Base-by-base conservation (phyloP, 176 grass and related monocot genomes). In the Aegilops bicornis region DNA sequence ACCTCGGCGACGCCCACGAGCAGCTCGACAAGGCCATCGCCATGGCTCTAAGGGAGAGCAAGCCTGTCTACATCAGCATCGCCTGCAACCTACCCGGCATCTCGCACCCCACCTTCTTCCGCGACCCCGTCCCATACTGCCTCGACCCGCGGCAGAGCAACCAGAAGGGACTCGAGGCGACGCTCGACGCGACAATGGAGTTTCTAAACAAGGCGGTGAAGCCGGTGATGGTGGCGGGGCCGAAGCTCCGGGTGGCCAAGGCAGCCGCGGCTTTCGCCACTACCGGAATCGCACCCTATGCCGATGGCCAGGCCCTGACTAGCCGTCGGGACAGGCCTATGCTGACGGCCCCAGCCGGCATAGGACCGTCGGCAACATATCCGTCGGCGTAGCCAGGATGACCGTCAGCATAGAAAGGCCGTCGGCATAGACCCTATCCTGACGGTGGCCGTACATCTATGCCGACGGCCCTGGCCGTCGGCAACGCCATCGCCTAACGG, bases 171-270 rank as follows among this genome's bases (percentile, higher is more conserved):
- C 40, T 74, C 2, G 40, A 74, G 71, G 71, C 91, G 0, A 92
- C 95, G 10, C 84, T 97, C 1, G 84, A 84, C 1, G 89, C 89
- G 17, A 73, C 91, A 0, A 16, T 65, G 1, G 84, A 89, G 25
- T 88, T 95, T 40, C 59, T 97, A 4, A 86, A 85, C 87, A 91
- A 76, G 87, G 85, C 95, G 0, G 95, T 97, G 11, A 97, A 97
- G 63, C 92, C 95, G 8, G 95, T 97, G 6, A 0, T 97, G 43
- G 83, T 95, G 2, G 95, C 89, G 27, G 95, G 89, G 3, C 92
- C 92, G 3, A 30, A 30, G 29, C 29, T 30, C 29, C 29, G 29
- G 29, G 29, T 30, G 29, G 29, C 29, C 29, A 30, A 30, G 2
- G 29, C 29, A 2, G 29, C 1, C 29, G 29, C 29, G 29, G 29